phyloP scores from a whole-genome alignment of 805 yeast species.

The Candida suzukii region DNA sequence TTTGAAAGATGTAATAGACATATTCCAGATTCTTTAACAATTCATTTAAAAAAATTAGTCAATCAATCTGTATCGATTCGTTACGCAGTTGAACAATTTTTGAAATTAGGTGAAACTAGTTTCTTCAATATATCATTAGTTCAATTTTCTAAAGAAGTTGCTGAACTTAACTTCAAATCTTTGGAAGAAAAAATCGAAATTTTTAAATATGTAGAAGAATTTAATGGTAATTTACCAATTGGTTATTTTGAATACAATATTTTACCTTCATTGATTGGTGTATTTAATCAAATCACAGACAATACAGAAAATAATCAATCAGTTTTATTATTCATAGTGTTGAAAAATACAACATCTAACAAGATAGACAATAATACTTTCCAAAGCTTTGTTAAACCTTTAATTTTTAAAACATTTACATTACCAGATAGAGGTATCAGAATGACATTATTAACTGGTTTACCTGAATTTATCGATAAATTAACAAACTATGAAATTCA shows the following conservation, averaged over 20 bases:
- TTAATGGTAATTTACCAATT: slow-evolving; percentile 32
- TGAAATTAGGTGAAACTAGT: slow-evolving; percentile 23
- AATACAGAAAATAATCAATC: slow-evolving; percentile 19
- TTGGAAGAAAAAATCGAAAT: slow-evolving; percentile 41
- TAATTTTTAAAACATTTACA: slow-evolving; percentile 54
- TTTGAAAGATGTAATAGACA: slow-evolving; percentile 24
- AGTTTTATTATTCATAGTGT: slow-evolving; percentile 32
- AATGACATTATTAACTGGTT: slow-evolving; percentile 55
- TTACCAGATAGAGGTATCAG: slow-evolving; percentile 74
- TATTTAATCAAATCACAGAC: slow-evolving; percentile 25
- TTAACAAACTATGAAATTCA: slow-evolving; percentile 58
- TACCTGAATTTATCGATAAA: slow-evolving; percentile 46
- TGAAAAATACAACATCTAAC: slow-evolving; percentile 26
- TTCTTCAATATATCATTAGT: slow-evolving; percentile 43
- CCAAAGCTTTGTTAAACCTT: slow-evolving; percentile 43
- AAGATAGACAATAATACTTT: slow-evolving; percentile 27
- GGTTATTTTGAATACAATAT: slow-evolving; percentile 53
- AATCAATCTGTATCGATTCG: slow-evolving; percentile 31
- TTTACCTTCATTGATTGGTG: slow-evolving; percentile 60
- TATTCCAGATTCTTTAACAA: slow-evolving; percentile 32
- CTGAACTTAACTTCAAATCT: slow-evolving; percentile 46
- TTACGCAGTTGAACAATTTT: slow-evolving; percentile 29
- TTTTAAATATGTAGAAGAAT: slow-evolving; percentile 30
- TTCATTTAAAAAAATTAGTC: slow-evolving; percentile 33
- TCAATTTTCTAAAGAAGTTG: slow-evolving; percentile 42